Evolutionary conservation across 257 asterid genomes (phyloP), one percentile per base, ranked within the genome.

Genomic region (Orobanche coerulescens): DNA sequence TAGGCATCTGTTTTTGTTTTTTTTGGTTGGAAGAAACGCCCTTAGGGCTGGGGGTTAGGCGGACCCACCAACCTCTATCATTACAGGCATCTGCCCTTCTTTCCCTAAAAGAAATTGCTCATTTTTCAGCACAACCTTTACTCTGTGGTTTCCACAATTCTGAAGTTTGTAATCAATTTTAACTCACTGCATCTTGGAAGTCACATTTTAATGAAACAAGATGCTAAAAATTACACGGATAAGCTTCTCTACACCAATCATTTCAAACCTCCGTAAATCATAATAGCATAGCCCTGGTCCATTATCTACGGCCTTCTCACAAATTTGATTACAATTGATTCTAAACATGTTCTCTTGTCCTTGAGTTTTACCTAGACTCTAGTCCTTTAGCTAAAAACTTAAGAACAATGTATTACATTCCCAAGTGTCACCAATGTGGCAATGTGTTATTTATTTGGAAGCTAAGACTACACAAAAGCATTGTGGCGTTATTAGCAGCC

Each of bases 341-440:
- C 19, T 26, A 37, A 64, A 20, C 47, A 28, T 12, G 54, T 34
- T 30, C 3, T 34, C 61, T 7, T 68, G 62, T 36, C 33, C 67
- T 26, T 25, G 30, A 2, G 13, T 37, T 46, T 37, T 8, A 23
- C 11, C 42, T 3, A 12, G 14, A 39, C 36, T 30, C 36, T 30
- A 14, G 36, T 44, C 34, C 58, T 51, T 54, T 10, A 8, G 34
- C 10, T 16, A 37, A 19, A 64, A 40, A 47, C 16, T 20, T 20
- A 19, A 58, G 62, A 54, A 40, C 61, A 53, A 28, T 26, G 11
- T 15, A 22, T 1, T 52, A 40, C 14, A 53, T 65, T 22, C 23
- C 30, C 9, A 62, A 22, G 12, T 18, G 39, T 28, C 64, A 7
- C 15, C 23, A 31, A 28, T 47, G 44, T 14, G n/a, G n/a, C n/a